phyloP scores from a whole-genome alignment of 805 yeast species.

The Myxozyma kluyveri region DNA sequence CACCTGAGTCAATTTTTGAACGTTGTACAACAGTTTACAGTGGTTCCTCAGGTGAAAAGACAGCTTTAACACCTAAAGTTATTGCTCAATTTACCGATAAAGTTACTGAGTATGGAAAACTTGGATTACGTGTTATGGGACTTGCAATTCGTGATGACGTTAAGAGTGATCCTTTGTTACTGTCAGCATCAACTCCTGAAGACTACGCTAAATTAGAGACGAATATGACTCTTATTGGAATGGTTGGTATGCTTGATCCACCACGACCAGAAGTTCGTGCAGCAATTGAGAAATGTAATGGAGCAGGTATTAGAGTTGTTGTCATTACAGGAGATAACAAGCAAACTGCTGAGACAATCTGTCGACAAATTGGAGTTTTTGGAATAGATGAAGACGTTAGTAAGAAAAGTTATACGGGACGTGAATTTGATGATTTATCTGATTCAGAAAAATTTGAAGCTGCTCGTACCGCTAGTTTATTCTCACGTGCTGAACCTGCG shows the following conservation, averaged over 20 bases:
- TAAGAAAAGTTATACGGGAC: constrained; percentile 44
- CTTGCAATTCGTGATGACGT: constrained; percentile 41
- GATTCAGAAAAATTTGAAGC: constrained; percentile 44
- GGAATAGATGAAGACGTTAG: constrained; percentile 37
- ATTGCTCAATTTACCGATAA: constrained; percentile 38
- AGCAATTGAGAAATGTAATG: constrained; percentile 44
- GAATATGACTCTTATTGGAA: constrained; percentile 45
- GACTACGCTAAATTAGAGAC: constrained; percentile 40
- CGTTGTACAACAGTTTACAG: constrained; percentile 43
- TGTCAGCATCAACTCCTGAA: constrained; percentile 25
- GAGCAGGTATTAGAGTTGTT: constrained; percentile 50
- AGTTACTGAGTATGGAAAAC: constrained; percentile 43
- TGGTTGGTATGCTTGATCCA: constrained; percentile 51
- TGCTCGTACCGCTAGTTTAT: constrained; percentile 46
- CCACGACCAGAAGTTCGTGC: constrained; percentile 48
- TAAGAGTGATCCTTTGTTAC: constrained; percentile 18
- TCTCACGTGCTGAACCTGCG: constrained; percentile 58
- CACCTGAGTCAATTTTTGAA: constrained; percentile 50
- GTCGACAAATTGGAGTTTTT: constrained; percentile 48
- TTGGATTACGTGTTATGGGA: constrained; percentile 49
- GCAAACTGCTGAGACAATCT: constrained; percentile 49
- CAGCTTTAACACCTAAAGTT: constrained; percentile 39
- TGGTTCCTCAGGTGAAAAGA: constrained; percentile 30
- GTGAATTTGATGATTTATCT: constrained; percentile 40
- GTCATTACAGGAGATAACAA: constrained; percentile 52